Conservation (phyloP, 2,329 filamentous ascomycete species). For the Cytospora paraplurivora region DNA sequence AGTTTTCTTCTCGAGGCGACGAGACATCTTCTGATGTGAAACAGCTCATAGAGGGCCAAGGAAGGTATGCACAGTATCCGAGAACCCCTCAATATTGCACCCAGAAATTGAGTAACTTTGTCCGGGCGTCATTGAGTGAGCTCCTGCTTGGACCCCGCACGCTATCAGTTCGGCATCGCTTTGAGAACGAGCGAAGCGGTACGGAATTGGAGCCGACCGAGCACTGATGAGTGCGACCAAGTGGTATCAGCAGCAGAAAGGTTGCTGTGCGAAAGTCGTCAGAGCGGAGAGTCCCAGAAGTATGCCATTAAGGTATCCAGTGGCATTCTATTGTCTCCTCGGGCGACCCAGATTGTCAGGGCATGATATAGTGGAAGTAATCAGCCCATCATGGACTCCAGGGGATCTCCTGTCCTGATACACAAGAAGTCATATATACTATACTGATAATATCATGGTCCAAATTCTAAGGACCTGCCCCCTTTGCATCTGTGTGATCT, state of each 20-base stretch:
- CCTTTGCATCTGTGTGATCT: no score
- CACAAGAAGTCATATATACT: no score
- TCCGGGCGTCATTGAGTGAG: background rate
- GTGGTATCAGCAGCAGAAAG: background rate
- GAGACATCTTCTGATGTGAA: slow-evolving; percentile 19
- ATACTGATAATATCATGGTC: no score
- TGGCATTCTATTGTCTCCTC: no score
- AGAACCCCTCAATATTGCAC: background rate
- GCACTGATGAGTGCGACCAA: background rate
- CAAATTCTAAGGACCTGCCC: no score
- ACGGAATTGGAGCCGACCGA: background rate
- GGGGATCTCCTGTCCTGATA: no score
- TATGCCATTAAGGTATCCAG: background rate
- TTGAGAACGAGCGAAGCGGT: background rate
- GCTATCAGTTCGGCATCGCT: background rate
- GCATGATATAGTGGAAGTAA: no score
- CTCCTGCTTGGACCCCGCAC: background rate
- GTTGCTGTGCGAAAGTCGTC: background rate
- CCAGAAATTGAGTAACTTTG: background rate
- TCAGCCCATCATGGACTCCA: no score
- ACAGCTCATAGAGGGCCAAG: background rate
- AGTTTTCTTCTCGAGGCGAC: slow-evolving; percentile 54
- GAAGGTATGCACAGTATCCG: background rate
- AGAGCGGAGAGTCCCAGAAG: background rate
- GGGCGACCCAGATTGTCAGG: no score